phyloP scores from a whole-genome alignment of 192 early-diverging fungal species.

The Linderina pennispora region DNA sequence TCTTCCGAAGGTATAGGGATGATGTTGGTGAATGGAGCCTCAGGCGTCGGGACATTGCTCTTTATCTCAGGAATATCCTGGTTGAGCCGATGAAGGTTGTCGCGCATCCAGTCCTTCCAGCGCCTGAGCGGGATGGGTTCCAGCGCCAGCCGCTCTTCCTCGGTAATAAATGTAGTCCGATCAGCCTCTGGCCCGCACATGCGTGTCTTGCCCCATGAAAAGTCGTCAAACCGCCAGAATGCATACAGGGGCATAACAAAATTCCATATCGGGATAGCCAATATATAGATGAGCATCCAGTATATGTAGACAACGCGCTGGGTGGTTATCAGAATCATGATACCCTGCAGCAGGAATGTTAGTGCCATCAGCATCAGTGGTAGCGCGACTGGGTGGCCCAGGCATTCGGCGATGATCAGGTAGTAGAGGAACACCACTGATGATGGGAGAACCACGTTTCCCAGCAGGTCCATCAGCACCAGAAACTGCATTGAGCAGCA shows the following conservation, averaged over 20 bases:
- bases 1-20: too few relatives aligned
- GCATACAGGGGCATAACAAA: slow-evolving; percentile 91
- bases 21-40: too few relatives aligned
- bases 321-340: slow-evolving; percentile 86
- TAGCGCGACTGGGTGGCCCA: slow-evolving; percentile 44
- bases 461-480: slow-evolving; percentile 70
- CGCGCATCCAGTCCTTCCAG: slow-evolving; percentile 43
- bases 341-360: slow-evolving; percentile 80
- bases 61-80: too few relatives aligned
- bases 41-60: too few relatives aligned
- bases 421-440: slow-evolving; percentile 60
- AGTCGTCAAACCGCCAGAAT: slow-evolving; percentile 94
- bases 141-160: slow-evolving; percentile 33
- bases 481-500: slow-evolving; percentile 95
- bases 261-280: slow-evolving; percentile 92
- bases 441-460: slow-evolving; percentile 68
- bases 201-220: slow-evolving; percentile 79
- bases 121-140: slow-evolving; percentile 43
- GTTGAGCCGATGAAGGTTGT: slow-evolving; percentile 12
- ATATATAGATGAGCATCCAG: slow-evolving; percentile 84
- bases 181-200: slow-evolving; percentile 51
- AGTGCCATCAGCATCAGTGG: slow-evolving; percentile 69
- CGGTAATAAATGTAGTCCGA: slow-evolving; percentile 49
- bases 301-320: slow-evolving; percentile 73
- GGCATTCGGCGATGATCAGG: slow-evolving; percentile 35